Percentiles rank a stretch among this genome's conserved stretches.
Evolutionary conservation across 1,139 yeast genomes (phyloP).

Genomic region (Arxiozyma bovina): DNA sequence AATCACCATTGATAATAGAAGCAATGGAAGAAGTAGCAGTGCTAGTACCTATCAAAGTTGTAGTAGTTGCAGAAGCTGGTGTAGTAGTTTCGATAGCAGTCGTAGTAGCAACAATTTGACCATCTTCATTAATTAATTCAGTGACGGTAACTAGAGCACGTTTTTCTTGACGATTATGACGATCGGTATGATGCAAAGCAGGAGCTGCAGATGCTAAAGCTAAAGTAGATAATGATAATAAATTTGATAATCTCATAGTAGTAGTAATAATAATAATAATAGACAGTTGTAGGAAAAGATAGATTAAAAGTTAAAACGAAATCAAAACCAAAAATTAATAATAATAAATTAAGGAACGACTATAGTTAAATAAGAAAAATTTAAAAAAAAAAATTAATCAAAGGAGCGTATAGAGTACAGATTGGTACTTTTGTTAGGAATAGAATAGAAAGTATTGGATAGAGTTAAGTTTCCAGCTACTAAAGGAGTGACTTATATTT

Average conservation of each 20-base stretch:
- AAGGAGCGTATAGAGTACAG: no score
- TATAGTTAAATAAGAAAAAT: neutral
- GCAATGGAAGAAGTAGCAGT: constrained; percentile 12
- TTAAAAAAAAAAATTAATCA: neutral
- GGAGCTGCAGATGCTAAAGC: constrained; percentile 22
- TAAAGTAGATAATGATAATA: constrained; percentile 12
- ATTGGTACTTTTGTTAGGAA: no score
- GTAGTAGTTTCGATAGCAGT: constrained; percentile 18
- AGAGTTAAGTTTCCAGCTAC: no score
- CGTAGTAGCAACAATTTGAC: constrained; percentile 16
- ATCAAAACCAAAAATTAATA: neutral
- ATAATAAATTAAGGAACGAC: constrained; percentile 1
- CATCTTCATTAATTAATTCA: constrained; percentile 39
- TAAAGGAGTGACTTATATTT: no score
- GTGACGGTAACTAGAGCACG: constrained; percentile 46
- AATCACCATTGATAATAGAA: constrained; percentile 12
- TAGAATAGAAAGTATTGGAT: no score
- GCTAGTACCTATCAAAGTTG: constrained; percentile 5
- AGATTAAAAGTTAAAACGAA: neutral
- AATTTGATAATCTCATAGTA: constrained; percentile 18
- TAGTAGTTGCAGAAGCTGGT: constrained; percentile 13
- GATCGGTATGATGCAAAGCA: constrained; percentile 43
- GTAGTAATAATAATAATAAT: neutral
- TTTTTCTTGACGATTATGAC: constrained; percentile 37
- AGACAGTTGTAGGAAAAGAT: neutral